Evolutionary conservation across 1,284 basidiomycete species (phyloP).

Genomic region (Cerrena zonata): DNA sequence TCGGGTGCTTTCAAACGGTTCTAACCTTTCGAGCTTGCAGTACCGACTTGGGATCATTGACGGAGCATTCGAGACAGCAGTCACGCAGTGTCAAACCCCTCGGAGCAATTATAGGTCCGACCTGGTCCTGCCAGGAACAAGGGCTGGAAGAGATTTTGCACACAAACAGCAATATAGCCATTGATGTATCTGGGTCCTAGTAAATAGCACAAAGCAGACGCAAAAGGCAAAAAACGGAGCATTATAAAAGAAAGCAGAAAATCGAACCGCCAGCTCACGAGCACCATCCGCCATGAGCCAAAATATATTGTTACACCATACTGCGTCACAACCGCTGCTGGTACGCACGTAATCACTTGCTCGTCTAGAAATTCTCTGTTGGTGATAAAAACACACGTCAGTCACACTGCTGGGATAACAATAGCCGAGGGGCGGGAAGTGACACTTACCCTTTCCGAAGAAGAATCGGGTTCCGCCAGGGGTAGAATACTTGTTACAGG

Average conservation of each 20-base stretch:
- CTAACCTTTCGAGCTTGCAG: too few relatives aligned
- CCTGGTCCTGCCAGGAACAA: too few relatives aligned
- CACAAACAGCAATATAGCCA: too few relatives aligned
- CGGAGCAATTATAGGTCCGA: too few relatives aligned
- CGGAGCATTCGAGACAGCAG: too few relatives aligned
- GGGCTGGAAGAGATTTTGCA: too few relatives aligned
- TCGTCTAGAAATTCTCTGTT: constrained; percentile 31
- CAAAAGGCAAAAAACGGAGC: background rate
- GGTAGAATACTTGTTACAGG: constrained; percentile 81
- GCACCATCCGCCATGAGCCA: background rate
- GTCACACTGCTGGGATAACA: background rate
- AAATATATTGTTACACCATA: background rate
- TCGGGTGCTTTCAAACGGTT: too few relatives aligned
- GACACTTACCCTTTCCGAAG: constrained; percentile 67
- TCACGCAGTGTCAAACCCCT: too few relatives aligned
- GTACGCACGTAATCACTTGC: background rate
- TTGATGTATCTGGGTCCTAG: too few relatives aligned
- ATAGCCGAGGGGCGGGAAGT: background rate
- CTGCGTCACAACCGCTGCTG: background rate
- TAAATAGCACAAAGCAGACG: background rate
- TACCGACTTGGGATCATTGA: too few relatives aligned
- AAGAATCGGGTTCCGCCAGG: constrained; percentile 79
- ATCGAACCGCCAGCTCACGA: background rate
- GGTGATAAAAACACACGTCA: background rate
- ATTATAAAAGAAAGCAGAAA: background rate